phyloP scores from a whole-genome alignment of 2,329 filamentous ascomycete genomes.

The Cephalotrichum gorgonifer region DNA sequence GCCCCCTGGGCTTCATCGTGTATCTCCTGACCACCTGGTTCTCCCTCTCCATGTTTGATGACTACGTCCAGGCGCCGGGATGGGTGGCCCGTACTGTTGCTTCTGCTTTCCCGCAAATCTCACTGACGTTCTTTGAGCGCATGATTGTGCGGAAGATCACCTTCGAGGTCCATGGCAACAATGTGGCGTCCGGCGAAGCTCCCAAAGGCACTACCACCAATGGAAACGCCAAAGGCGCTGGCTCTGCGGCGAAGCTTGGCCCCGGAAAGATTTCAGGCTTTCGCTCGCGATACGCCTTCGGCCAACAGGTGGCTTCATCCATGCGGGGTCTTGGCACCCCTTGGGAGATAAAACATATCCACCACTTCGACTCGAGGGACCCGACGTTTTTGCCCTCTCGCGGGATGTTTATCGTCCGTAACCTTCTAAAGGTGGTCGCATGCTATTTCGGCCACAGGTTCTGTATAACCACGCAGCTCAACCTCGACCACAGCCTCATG shows the following conservation, averaged over 20 bases:
- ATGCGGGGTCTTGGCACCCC: slow-evolving; percentile 12
- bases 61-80: slow-evolving; percentile 12
- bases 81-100: slow-evolving; percentile 12
- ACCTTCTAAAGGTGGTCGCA: neutral
- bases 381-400: slow-evolving; percentile 7
- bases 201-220: too few species aligned
- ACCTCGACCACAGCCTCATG: slow-evolving; percentile 10
- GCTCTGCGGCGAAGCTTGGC: neutral
- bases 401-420: too few species aligned
- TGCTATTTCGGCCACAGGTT: slow-evolving; percentile 10
- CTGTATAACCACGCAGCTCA: slow-evolving; percentile 10
- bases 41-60: slow-evolving; percentile 9
- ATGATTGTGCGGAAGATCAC: slow-evolving; percentile 12
- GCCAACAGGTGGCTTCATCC: slow-evolving; percentile 12
- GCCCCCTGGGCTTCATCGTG: slow-evolving; percentile 10
- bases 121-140: slow-evolving; percentile 12
- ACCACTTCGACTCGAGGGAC: slow-evolving; percentile 11
- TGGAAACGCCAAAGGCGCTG: too few species aligned
- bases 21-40: slow-evolving; percentile 11
- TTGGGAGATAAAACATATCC: slow-evolving; percentile 13
- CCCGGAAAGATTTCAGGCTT: neutral
- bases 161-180: slow-evolving; percentile 3
- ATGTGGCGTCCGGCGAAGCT: neutral
- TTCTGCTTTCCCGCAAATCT: slow-evolving; percentile 12
- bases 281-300: slow-evolving; percentile 11